A percentile compares a stretch with the other conserved stretches of the same genome.
These are phyloP conservation scores for Chrysoporthe cubensis DNA, from an alignment of 2,329 filamentous ascomycete species.

Conservation along the genomic window DNA sequence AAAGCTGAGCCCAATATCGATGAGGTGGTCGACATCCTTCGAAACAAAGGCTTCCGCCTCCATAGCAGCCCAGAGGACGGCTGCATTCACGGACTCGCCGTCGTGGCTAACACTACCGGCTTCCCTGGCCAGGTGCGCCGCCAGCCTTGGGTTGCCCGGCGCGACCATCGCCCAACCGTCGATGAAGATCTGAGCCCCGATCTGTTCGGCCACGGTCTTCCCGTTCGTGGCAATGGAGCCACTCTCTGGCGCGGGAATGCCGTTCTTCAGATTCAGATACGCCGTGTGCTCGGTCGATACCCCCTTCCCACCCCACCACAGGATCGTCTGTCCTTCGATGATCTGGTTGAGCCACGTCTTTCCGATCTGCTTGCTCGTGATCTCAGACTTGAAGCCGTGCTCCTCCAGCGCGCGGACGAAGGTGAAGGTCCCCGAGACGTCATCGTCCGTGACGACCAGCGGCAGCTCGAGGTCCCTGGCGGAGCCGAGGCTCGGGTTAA, in stretches of 20 bases:
- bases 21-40: conserved; percentile 38
- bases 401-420: conserved; percentile 43
- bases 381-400: conserved; percentile 30
- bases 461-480: conserved; percentile 31
- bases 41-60: conserved; percentile 43
- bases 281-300: conserved; percentile 45
- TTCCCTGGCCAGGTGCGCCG: conserved; percentile 38
- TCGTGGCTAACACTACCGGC: conserved; percentile 44
- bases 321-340: conserved; percentile 38
- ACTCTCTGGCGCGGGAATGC: conserved; percentile 40
- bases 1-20: conserved; percentile 37
- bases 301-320: conserved; percentile 46
- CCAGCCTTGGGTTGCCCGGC: conserved; percentile 37
- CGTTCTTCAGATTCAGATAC: conserved; percentile 42
- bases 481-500: neutral
- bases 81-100: conserved; percentile 43
- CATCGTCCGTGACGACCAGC: conserved; percentile 40
- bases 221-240: conserved; percentile 38
- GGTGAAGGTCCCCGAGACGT: conserved; percentile 41
- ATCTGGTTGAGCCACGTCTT: conserved; percentile 40
- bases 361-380: conserved; percentile 34
- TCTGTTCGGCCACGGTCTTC: conserved; percentile 41
- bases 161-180: conserved; percentile 43
- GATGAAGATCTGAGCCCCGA: conserved; percentile 45
- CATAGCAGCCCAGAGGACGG: conserved; percentile 44